These are phyloP conservation scores for Botrytis cinerea DNA, from an alignment of 2,329 filamentous ascomycete genomes.

Conservation along the genomic window DNA sequence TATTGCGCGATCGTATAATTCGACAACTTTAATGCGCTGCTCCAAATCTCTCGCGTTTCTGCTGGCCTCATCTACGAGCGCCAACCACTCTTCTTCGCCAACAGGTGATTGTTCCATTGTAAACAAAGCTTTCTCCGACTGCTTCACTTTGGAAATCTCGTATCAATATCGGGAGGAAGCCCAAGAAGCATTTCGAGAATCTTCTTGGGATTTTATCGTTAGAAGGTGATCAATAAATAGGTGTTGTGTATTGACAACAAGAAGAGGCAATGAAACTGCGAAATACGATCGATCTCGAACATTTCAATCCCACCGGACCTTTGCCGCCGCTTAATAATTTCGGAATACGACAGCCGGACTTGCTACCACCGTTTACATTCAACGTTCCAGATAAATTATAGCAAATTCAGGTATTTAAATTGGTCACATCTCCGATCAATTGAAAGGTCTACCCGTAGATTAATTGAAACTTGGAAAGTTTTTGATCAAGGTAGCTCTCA, in stretches of 20 bases:
- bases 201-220: slow-evolving; percentile 10
- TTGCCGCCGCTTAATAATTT: slow-evolving; percentile 21
- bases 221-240: background rate
- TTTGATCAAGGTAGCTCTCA: background rate
- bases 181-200: slow-evolving; percentile 26
- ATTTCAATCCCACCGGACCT: slow-evolving; percentile 18
- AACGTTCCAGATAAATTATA: too few species aligned
- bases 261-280: background rate
- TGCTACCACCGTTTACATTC: background rate
- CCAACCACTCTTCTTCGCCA: slow-evolving; percentile 76
- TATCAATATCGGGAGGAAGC: slow-evolving; percentile 23
- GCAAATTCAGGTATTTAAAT: background rate
- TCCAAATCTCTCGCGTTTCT: slow-evolving; percentile 62
- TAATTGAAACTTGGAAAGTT: background rate
- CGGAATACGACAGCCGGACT: background rate
- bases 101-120: slow-evolving; percentile 57
- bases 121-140: slow-evolving; percentile 23
- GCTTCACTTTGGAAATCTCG: slow-evolving; percentile 25
- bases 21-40: slow-evolving; percentile 67
- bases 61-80: slow-evolving; percentile 73
- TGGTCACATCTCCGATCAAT: too few species aligned
- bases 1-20: slow-evolving; percentile 70
- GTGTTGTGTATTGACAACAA: slow-evolving; percentile 12
- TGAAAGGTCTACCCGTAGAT: background rate
- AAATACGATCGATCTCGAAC: slow-evolving; percentile 21